Evolutionary conservation across 495 filamentous ascomycete species (phyloP).

Genomic region (Evernia prunastri): DNA sequence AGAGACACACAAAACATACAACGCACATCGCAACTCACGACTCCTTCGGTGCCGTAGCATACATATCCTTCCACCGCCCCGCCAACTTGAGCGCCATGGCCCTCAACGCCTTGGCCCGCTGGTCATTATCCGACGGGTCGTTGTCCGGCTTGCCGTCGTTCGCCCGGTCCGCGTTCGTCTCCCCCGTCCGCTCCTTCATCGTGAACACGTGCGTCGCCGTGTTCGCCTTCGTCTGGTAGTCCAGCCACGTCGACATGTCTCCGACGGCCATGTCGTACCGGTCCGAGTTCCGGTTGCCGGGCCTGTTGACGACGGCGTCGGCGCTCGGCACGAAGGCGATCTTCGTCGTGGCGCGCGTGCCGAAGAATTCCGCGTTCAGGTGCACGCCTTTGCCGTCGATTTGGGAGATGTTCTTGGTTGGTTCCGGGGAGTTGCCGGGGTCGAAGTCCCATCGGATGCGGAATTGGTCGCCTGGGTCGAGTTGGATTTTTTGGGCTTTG

Average conservation of each 20-base stretch:
- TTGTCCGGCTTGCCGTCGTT: neutral
- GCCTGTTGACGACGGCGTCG: neutral
- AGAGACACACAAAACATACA: no score
- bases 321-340: slow-evolving; percentile 13
- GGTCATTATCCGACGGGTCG: neutral
- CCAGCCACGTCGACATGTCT: slow-evolving; percentile 3
- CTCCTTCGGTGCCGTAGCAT: neutral
- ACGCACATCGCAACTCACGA: neutral
- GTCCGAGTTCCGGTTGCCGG: slow-evolving; percentile 1
- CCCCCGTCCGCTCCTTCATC: slow-evolving; percentile 10
- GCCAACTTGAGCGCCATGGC: slow-evolving; percentile 12
- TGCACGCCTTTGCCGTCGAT: slow-evolving; percentile 15
- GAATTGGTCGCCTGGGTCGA: slow-evolving; percentile 15
- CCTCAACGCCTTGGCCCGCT: neutral
- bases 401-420: neutral
- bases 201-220: slow-evolving; percentile 3
- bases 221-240: slow-evolving; percentile 13
- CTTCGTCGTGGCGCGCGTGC: slow-evolving; percentile 18
- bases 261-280: slow-evolving; percentile 2
- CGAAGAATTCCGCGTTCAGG: slow-evolving; percentile 22
- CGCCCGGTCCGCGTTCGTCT: neutral
- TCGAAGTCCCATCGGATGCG: slow-evolving; percentile 22
- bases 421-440: neutral
- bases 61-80: slow-evolving; percentile 8
- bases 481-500: slow-evolving; percentile 13